Conservation (phyloP, 2,329 filamentous ascomycete species). For the Capronia americana region DNA sequence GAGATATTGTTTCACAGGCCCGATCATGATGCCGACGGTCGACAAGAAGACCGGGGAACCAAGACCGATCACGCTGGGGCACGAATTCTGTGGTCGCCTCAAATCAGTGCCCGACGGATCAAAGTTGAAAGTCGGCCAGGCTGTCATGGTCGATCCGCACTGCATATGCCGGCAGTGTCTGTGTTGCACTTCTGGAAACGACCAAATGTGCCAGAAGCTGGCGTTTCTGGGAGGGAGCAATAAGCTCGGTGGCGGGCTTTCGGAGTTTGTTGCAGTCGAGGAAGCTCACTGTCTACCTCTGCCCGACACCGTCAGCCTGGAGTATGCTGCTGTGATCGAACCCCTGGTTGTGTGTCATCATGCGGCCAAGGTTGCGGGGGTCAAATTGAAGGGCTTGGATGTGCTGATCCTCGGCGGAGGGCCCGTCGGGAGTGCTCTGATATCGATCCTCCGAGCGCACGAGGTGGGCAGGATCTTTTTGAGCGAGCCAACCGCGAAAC, state of each 20-base stretch:
- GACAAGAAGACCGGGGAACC: conserved; percentile 59
- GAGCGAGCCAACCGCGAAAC: conserved; percentile 28
- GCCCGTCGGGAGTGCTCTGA: conserved; percentile 30
- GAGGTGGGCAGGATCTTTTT: conserved; percentile 26
- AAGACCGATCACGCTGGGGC: conserved; percentile 59
- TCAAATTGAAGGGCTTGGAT: conserved; percentile 16
- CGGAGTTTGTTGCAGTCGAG: conserved; percentile 29
- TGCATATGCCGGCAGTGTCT: conserved; percentile 26
- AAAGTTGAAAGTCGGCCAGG: conserved; percentile 25
- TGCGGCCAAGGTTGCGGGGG: conserved; percentile 38
- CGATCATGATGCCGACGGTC: conserved; percentile 14
- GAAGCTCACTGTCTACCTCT: conserved; percentile 23
- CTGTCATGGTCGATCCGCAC: conserved; percentile 33
- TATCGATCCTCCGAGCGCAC: conserved; percentile 27
- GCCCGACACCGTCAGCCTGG: conserved; percentile 30
- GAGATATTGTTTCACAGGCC: not conserved
- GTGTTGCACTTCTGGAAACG: conserved; percentile 34
- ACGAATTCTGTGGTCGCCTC: conserved; percentile 59
- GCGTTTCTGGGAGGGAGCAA: conserved; percentile 36
- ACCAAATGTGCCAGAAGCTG: conserved; percentile 28
- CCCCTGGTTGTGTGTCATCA: conserved; percentile 33
- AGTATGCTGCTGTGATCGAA: conserved; percentile 31
- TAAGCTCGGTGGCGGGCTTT: conserved; percentile 43
- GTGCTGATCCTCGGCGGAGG: conserved; percentile 35
- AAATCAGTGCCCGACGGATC: conserved; percentile 37